Conservation (phyloP, 148 eudicot species). For the Persicaria maculosa region DNA sequence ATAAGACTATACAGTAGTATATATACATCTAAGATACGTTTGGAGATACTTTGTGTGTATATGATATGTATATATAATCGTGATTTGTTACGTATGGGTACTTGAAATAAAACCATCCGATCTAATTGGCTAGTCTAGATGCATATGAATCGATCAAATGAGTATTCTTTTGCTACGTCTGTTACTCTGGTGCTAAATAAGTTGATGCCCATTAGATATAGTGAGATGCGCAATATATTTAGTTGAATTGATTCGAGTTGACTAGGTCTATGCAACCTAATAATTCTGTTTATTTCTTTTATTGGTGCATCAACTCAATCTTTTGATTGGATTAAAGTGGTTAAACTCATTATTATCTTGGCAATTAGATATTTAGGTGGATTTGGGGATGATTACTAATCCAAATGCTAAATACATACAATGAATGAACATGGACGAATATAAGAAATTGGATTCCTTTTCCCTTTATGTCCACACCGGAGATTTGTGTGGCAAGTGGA, state of each 20-base stretch:
- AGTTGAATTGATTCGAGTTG: neutral
- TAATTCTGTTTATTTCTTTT: neutral
- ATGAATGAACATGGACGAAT: neutral
- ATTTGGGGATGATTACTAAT: neutral
- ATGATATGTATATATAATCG: neutral
- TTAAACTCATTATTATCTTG: conserved; percentile 5
- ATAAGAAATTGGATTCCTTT: neutral
- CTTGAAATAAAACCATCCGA: neutral
- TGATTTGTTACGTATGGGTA: neutral
- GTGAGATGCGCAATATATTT: neutral
- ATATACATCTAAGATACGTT: neutral
- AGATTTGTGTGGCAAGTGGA: neutral
- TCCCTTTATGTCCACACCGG: conserved; percentile 5
- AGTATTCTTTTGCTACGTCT: too few relatives aligned
- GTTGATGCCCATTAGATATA: neutral
- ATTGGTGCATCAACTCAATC: neutral
- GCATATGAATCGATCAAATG: too few relatives aligned
- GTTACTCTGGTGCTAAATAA: neutral
- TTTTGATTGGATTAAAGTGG: neutral
- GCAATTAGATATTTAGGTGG: neutral
- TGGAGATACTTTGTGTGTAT: neutral
- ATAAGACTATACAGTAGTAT: neutral
- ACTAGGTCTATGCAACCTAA: neutral
- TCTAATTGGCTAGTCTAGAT: too few relatives aligned
- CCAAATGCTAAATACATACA: neutral